Conservation (phyloP, 1,139 yeast genomes). For the Eremothecium gossypii region DNA sequence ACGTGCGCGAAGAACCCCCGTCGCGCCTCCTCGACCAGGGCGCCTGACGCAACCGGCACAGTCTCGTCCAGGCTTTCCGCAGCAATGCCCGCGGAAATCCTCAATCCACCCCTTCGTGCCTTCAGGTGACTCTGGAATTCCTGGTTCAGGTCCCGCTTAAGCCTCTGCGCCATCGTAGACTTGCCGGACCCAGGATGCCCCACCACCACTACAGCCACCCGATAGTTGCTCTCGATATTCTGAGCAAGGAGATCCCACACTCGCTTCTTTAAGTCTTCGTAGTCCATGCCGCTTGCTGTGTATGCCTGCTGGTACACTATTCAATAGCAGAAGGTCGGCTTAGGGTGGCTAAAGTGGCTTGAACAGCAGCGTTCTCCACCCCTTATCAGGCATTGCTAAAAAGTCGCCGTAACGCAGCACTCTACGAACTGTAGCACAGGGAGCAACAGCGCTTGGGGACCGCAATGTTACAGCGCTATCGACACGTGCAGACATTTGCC, state of each 20-base stretch:
- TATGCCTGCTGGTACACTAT: no score
- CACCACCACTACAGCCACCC: constrained; percentile 49
- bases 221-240: constrained; percentile 27
- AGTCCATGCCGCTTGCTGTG: constrained; percentile 5
- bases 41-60: constrained; percentile 13
- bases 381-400: no score
- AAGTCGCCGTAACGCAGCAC: no score
- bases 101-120: constrained; percentile 5
- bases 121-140: constrained; percentile 11
- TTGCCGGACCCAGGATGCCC: constrained; percentile 86
- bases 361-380: no score
- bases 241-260: constrained; percentile 12
- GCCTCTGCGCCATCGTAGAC: constrained; percentile 48
- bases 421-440: no score
- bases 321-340: no score
- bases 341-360: no score
- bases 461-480: no score
- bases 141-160: constrained; percentile 36
- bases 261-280: constrained; percentile 12
- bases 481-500: no score
- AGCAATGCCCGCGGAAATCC: background rate
- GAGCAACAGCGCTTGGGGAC: no score
- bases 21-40: constrained; percentile 29
- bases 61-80: constrained; percentile 10
- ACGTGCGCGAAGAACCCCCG: constrained; percentile 40